Base-by-base conservation (phyloP, 495 filamentous ascomycete species). In the Neurospora tetraspora region DNA sequence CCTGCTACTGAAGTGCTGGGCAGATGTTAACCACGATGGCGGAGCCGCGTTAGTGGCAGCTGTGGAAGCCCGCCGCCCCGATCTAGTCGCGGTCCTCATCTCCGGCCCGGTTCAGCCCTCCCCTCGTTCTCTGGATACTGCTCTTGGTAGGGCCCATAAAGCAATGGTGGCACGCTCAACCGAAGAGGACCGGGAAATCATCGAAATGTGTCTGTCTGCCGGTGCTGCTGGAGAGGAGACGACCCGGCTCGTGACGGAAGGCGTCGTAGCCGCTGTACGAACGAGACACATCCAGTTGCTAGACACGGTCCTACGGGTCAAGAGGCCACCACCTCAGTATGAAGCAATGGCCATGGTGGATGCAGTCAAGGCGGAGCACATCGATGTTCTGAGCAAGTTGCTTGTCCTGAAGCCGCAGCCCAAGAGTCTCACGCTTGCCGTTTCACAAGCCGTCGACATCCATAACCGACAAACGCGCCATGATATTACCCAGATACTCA, bases 21-120 rank as follows among this genome's bases (percentile, higher is more conserved):
- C 74, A 14, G 79, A 80, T 53, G 74, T 80, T 53, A 80, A 80
- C 39, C 76, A 80, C 39, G 71, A 77, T 2, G 68, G 74, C 40
- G 79, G 72, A 12, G 43, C 70, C 10, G 77, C 79, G 3, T 68
- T 80, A 36, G 47, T 76, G 16, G 59, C 69, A n/a, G 79, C 77
- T 7, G 79, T 79, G 9, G 77, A 79, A 31, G 69, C 73, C 3
- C 70, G 61, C 5, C 74, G 77, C 11, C 75, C 76, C 0, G 79
- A 79, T 43, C 39, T 79, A 10, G 79, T 80, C 12, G 71, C 72
- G 7, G 45, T 71, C 2, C 71, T 80, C 40, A 68, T 79, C 31
- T 79, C 76, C 0, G 79, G 77, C 4, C 68, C 78, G 2, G 76
- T 79, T 5, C 71, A 65, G 16, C 71, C 79, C 1, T 80, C 78